phyloP scores from a whole-genome alignment of 306 rosid genomes.

The Alnus rubra region DNA sequence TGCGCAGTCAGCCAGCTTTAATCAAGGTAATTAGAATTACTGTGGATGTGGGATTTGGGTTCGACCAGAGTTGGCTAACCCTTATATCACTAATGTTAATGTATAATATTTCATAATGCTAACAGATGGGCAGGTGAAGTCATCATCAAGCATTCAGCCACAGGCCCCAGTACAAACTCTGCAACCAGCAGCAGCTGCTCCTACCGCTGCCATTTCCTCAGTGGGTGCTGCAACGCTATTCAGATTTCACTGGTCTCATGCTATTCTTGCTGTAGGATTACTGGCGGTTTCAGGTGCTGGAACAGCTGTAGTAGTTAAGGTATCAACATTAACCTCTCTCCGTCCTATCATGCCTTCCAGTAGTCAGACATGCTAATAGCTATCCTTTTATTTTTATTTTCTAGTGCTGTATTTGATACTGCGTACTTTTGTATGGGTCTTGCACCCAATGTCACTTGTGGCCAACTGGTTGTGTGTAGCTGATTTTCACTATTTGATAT shows the following conservation, averaged over 20 bases:
- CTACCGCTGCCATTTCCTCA: conserved; percentile 40
- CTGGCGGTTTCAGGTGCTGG: conserved; percentile 86
- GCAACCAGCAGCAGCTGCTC: conserved; percentile 55
- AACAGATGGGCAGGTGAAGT: conserved; percentile 56
- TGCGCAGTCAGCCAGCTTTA: conserved; percentile 55
- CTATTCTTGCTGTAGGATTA: conserved; percentile 67
- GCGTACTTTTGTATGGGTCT: conserved; percentile 27
- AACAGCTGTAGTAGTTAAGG: conserved; percentile 79
- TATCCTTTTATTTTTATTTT: conserved; percentile 22
- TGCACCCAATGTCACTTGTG: conserved; percentile 9
- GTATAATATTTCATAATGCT: conserved; percentile 27
- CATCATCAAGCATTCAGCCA: conserved; percentile 54
- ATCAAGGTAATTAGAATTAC: conserved; percentile 56
- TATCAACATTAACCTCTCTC: conserved; percentile 33
- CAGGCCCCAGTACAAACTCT: conserved; percentile 48
- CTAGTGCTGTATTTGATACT: conserved; percentile 17
- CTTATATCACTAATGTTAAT: conserved; percentile 23
- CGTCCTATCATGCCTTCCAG: conserved; percentile 14
- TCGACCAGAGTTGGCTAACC: conserved; percentile 15
- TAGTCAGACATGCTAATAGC: conserved; percentile 7
- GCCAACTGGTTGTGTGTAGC: conserved; percentile 10
- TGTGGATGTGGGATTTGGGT: conserved; percentile 17
- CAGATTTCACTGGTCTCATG: conserved; percentile 87
- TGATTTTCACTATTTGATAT: conserved; percentile 15
- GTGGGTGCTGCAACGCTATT: conserved; percentile 43